A percentile compares a stretch with the other conserved stretches of the same genome.
These are phyloP conservation scores for Cercospora sesami DNA, from an alignment of 2,329 filamentous ascomycete genomes.

Conservation along the genomic window DNA sequence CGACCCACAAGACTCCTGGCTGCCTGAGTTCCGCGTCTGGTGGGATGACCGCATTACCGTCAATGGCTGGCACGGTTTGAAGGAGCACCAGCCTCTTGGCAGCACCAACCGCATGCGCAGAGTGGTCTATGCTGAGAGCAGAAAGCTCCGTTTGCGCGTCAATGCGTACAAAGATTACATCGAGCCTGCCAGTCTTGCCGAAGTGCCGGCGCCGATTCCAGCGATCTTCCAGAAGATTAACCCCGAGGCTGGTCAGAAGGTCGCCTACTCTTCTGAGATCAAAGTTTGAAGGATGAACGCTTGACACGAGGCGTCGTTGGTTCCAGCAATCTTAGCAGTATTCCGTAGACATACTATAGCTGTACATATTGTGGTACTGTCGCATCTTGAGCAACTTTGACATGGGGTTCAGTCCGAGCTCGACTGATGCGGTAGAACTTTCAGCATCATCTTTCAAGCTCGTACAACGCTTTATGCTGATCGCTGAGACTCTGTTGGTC, in stretches of 20 bases:
- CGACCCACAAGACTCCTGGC: conserved; percentile 43
- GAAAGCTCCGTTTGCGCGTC: conserved; percentile 43
- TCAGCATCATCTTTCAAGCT: conserved; percentile 1
- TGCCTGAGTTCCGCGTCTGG: conserved; percentile 45
- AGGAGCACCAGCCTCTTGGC: conserved; percentile 43
- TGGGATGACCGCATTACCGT: conserved; percentile 45
- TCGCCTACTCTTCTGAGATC: conserved; percentile 21
- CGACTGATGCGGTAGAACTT: not conserved
- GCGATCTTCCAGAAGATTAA: conserved; percentile 32
- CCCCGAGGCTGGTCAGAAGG: conserved; percentile 29
- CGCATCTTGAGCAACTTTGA: not conserved
- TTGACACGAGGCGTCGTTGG: not conserved
- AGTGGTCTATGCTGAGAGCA: conserved; percentile 45
- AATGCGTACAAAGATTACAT: conserved; percentile 45
- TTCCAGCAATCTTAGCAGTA: not conserved
- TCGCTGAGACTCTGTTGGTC: conserved; percentile 1
- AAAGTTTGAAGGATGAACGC: not conserved
- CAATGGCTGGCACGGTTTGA: conserved; percentile 45
- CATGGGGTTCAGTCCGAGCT: not conserved
- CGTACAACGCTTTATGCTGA: not conserved
- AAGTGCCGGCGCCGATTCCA: conserved; percentile 41
- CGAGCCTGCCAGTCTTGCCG: conserved; percentile 41
- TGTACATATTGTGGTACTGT: not conserved
- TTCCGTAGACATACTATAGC: not conserved
- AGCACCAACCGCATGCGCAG: conserved; percentile 45